These are phyloP conservation scores for Bromus sterilis DNA, from an alignment of 176 grass and related monocot genomes.

Conservation along the genomic window DNA sequence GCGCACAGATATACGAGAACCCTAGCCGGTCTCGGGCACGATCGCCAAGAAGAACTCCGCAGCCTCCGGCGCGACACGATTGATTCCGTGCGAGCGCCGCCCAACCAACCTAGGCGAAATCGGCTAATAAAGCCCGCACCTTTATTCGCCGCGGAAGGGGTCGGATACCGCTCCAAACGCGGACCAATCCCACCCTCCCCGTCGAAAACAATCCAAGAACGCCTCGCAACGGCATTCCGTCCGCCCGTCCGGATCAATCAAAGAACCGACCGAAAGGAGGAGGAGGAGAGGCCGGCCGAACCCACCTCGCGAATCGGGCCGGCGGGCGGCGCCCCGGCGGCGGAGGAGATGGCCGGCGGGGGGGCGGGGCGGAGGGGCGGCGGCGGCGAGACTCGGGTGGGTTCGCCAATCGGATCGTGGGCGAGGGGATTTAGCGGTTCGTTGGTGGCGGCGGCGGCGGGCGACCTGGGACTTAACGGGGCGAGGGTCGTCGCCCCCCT, in stretches of 20 bases:
- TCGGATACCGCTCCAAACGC: background rate
- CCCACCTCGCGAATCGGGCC: slow-evolving; percentile 1
- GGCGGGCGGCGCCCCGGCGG: too few relatives aligned
- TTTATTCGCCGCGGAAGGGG: background rate
- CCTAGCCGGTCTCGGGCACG: background rate
- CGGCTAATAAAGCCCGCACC: background rate
- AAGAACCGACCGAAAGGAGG: background rate
- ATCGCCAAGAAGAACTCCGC: background rate
- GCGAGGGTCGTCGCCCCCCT: background rate
- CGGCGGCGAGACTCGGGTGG: background rate
- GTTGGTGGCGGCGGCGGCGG: background rate
- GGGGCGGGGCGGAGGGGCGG: background rate
- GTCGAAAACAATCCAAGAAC: background rate
- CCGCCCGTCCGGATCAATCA: background rate
- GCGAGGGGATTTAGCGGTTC: background rate
- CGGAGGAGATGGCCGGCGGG: background rate
- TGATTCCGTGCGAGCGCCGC: background rate
- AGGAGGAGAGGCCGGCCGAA: background rate
- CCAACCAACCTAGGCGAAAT: slow-evolving; percentile 1
- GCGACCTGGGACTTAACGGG: background rate
- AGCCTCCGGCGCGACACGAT: background rate
- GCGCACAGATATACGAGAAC: background rate
- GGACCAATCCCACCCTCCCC: background rate
- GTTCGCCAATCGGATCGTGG: background rate
- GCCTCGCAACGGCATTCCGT: background rate